These are phyloP conservation scores for Trichoderma gamsii DNA, from an alignment of 495 filamentous ascomycete species.

Conservation along the genomic window DNA sequence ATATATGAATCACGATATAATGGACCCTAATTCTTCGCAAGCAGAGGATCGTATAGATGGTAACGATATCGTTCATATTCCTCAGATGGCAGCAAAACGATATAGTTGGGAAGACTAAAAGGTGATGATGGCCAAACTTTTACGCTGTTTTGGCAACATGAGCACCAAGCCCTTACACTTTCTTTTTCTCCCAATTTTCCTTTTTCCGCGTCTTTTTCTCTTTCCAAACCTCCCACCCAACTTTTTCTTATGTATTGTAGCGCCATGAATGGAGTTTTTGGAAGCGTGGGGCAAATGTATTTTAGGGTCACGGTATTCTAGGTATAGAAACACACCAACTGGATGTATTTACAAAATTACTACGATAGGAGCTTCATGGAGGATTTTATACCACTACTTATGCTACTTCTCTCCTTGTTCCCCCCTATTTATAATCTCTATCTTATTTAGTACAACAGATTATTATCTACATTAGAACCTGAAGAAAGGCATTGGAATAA, in stretches of 20 bases:
- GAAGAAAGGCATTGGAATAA: no score
- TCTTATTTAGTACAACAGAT: background rate
- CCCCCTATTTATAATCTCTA: background rate
- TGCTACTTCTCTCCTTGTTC: background rate
- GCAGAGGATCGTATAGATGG: slow-evolving; percentile 36
- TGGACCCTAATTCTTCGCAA: background rate
- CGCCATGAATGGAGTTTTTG: background rate
- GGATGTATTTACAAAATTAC: background rate
- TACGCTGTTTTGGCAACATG: background rate
- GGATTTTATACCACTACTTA: background rate
- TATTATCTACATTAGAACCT: no score
- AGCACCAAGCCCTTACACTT: background rate
- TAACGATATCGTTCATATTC: slow-evolving; percentile 44
- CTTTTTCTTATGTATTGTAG: background rate
- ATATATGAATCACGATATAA: background rate
- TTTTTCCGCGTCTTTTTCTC: background rate
- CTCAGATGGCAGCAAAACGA: slow-evolving; percentile 43
- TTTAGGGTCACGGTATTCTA: background rate
- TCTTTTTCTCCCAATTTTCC: background rate
- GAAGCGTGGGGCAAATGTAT: background rate
- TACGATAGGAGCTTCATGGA: background rate
- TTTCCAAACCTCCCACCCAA: background rate
- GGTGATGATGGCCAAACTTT: background rate
- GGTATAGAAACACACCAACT: background rate
- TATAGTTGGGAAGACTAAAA: slow-evolving; percentile 46